These are phyloP conservation scores for Leucocoprinus sp. DNA, from an alignment of 768 basidiomycete species.

Conservation along the genomic window DNA sequence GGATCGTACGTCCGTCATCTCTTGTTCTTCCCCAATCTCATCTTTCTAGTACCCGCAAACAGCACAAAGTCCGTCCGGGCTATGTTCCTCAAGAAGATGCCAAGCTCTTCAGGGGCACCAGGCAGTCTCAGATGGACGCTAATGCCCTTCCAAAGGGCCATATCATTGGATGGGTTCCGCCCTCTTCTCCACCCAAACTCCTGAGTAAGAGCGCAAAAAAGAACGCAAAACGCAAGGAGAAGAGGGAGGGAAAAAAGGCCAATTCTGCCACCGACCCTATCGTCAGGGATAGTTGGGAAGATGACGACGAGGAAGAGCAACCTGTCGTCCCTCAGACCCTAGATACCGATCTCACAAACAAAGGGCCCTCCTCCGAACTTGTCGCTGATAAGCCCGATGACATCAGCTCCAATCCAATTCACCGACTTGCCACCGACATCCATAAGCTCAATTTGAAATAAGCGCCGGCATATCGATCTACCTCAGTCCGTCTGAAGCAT, in stretches of 20 bases:
- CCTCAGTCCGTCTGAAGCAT: constrained; percentile 15
- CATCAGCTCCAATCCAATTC: constrained; percentile 14
- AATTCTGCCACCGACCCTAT: constrained; percentile 19
- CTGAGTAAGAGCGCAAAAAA: constrained; percentile 78
- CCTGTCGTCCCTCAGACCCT: constrained; percentile 17
- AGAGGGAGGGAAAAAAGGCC: constrained; percentile 45
- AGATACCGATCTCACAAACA: constrained; percentile 17
- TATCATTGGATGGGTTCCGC: constrained; percentile 73
- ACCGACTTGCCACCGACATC: constrained; percentile 39
- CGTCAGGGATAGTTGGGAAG: constrained; percentile 77
- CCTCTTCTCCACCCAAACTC: constrained; percentile 40
- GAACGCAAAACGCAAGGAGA: constrained; percentile 73
- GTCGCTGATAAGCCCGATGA: constrained; percentile 9
- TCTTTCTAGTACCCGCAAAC: constrained; percentile 64
- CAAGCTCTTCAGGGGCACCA: constrained; percentile 72
- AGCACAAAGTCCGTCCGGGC: constrained; percentile 84
- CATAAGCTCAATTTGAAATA: constrained; percentile 52
- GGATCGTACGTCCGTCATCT: constrained; percentile 64
- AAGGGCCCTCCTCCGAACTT: constrained; percentile 8
- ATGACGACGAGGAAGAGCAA: constrained; percentile 45
- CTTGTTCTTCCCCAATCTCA: constrained; percentile 11
- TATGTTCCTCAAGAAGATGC: constrained; percentile 95
- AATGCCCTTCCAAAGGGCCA: constrained; percentile 66
- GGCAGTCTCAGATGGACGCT: constrained; percentile 65
- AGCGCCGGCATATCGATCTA: constrained; percentile 21